phyloP scores from a whole-genome alignment of 768 basidiomycete genomes.

The Hypsizygus marmoreus region DNA sequence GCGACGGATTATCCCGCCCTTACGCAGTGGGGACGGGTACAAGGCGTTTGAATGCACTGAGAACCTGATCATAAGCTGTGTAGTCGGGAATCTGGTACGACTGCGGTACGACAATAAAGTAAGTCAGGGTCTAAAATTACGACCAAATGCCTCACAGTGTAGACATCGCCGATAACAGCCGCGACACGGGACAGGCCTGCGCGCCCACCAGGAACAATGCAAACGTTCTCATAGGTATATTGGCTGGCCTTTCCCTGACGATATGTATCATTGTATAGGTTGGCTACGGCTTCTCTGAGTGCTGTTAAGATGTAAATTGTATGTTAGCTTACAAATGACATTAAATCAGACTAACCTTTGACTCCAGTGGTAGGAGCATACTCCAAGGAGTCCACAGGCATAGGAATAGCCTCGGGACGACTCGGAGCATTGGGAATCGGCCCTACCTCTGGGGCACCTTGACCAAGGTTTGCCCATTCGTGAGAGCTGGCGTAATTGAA shows the following conservation, averaged over 20 bases:
- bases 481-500: constrained; percentile 78
- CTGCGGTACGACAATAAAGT: constrained; percentile 33
- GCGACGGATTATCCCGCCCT: constrained; percentile 33
- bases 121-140: not conserved
- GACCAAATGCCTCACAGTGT: constrained; percentile 52
- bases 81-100: constrained; percentile 93
- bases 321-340: not conserved
- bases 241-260: constrained; percentile 78
- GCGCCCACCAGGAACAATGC: constrained; percentile 93
- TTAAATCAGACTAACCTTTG: constrained; percentile 51
- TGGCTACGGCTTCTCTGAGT: constrained; percentile 87
- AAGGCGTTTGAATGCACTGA: constrained; percentile 84
- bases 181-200: constrained; percentile 89
- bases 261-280: constrained; percentile 87
- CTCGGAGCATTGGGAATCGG: constrained; percentile 73
- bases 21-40: constrained; percentile 90
- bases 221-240: constrained; percentile 92
- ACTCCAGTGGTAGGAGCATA: constrained; percentile 95
- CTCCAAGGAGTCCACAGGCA: constrained; percentile 76
- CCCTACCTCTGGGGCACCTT: constrained; percentile 89
- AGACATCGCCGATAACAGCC: constrained; percentile 89
- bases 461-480: constrained; percentile 89
- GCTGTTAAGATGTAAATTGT: constrained; percentile 36
- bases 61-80: constrained; percentile 84
- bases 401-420: constrained; percentile 63